These are phyloP conservation scores for Irpex sp. DNA, from an alignment of 1,284 basidiomycete species.

Conservation along the genomic window DNA sequence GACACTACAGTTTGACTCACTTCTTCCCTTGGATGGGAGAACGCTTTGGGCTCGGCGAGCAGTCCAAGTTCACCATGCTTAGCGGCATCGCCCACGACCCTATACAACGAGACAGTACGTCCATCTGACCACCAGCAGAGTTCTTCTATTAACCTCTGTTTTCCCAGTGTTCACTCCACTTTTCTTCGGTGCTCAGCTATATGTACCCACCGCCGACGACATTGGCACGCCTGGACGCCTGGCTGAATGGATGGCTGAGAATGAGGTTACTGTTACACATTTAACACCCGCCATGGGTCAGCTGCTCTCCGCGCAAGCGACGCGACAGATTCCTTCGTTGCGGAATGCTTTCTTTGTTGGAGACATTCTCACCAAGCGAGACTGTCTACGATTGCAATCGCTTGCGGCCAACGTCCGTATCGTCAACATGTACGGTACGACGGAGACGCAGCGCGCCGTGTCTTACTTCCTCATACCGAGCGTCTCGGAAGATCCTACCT, in stretches of 20 bases:
- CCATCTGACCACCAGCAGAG: neutral
- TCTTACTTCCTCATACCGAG: conserved; percentile 96
- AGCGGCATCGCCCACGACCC: conserved; percentile 99
- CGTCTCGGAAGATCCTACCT: conserved; percentile 82
- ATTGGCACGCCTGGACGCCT: conserved; percentile 96
- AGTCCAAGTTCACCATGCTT: conserved; percentile 96
- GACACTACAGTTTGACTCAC: conserved; percentile 96
- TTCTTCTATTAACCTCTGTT: conserved; percentile 7
- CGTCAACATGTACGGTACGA: conserved; percentile 99
- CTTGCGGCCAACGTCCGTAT: conserved; percentile 92
- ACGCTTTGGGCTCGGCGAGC: conserved; percentile 73
- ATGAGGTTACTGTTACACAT: conserved; percentile 90
- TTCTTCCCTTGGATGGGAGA: conserved; percentile 99
- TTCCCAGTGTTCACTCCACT: conserved; percentile 92
- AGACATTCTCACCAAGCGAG: conserved; percentile 98
- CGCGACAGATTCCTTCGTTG: conserved; percentile 83
- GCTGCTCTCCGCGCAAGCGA: conserved; percentile 94
- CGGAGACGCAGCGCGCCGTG: conserved; percentile 98
- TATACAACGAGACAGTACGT: conserved; percentile 96
- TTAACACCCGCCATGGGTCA: conserved; percentile 99
- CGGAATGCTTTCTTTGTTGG: conserved; percentile 97
- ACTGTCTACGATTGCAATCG: conserved; percentile 93
- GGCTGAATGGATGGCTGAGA: conserved; percentile 98
- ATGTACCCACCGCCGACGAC: conserved; percentile 96
- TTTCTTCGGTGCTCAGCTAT: conserved; percentile 94